Base-by-base conservation (phyloP, 1,139 yeast genomes). In the Suhomyces coccinellae region DNA sequence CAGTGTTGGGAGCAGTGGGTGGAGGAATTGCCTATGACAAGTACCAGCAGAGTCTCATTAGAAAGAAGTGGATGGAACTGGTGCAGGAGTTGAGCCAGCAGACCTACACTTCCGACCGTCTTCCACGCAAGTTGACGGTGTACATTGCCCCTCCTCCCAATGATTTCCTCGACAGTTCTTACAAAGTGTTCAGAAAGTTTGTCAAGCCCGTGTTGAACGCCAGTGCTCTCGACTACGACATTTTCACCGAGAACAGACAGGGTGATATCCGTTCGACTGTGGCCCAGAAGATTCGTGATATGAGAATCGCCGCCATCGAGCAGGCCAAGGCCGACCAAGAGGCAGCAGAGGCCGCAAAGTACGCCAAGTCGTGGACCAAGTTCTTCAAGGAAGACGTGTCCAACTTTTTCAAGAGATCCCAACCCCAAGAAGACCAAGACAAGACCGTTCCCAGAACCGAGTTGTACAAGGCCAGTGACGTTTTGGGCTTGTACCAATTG, bases 111-210 rank as follows among this genome's bases (percentile, higher is more conserved):
- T 63, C 75, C 3, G 67, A 74, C 44, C 63, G 72, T 47, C 59
- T 79, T 29, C 91, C 97, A 1, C 75, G 99, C 43, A 87, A 84
- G 56, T 71, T 95, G 44, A 83, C 89, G 1, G 82, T 95, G 1
- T 91, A 84, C 59, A 78, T 91, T 48, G 96, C 97, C 0, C 99
- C 99, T 13, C 97, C 98, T 12, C 99, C 99, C 13, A 87, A 89
- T 55, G 98, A 93, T 62, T 89, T 83, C 57, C 69, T 95, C 41
- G 96, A 86, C 38, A 84, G 83, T 50, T 83, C 95, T 14, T 63
- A 87, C 66, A 77, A 77, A 48, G 78, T 86, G 47, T 90, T 93
- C 74, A 79, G 89, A 53, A 81, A 85, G 49, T 91, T 81, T 61
- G 77, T 91, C 55, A 93, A 93, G 67, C 99, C 99, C 0, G 77